These are phyloP conservation scores for Fusarium veterinarium DNA, from an alignment of 2,329 filamentous ascomycete genomes.

Conservation along the genomic window DNA sequence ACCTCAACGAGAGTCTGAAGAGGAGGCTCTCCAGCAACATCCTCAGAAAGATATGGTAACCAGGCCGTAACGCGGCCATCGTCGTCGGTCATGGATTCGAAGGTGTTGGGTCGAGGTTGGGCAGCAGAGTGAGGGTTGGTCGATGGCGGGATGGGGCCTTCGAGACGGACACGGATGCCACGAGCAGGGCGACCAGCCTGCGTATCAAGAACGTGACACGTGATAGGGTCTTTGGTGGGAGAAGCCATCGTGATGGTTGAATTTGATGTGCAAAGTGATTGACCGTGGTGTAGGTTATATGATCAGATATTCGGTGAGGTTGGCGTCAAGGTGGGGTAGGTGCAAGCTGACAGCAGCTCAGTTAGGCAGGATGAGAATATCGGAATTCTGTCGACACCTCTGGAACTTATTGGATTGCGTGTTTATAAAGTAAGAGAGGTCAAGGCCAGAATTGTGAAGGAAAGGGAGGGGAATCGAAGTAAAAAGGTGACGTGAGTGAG, in stretches of 20 bases:
- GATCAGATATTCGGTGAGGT: slow-evolving; percentile 14
- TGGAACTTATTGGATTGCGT: too few relatives aligned
- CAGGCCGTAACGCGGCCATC: slow-evolving; percentile 81
- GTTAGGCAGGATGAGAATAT: background rate
- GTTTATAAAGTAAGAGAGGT: background rate
- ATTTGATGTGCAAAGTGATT: slow-evolving; percentile 7
- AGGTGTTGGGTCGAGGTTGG: slow-evolving; percentile 57
- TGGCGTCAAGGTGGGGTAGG: slow-evolving; percentile 32
- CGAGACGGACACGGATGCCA: slow-evolving; percentile 74
- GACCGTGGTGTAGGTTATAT: slow-evolving; percentile 15
- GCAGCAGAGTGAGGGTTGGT: slow-evolving; percentile 40
- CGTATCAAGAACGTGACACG: slow-evolving; percentile 89
- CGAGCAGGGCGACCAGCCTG: slow-evolving; percentile 76
- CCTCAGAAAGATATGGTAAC: slow-evolving; percentile 67
- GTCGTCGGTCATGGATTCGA: slow-evolving; percentile 76
- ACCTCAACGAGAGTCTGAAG: slow-evolving; percentile 69
- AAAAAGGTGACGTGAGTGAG: slow-evolving; percentile 17
- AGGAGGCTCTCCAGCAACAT: slow-evolving; percentile 66
- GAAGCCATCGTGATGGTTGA: slow-evolving; percentile 32
- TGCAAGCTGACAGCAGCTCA: background rate
- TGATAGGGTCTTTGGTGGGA: slow-evolving; percentile 72
- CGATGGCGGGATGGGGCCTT: slow-evolving; percentile 54
- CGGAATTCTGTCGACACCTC: background rate
- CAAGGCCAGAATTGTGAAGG: background rate
- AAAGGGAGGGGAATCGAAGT: slow-evolving; percentile 3